These are phyloP conservation scores for Porcisia hertigi DNA, from an alignment of 208 protist species.

Conservation along the genomic window DNA sequence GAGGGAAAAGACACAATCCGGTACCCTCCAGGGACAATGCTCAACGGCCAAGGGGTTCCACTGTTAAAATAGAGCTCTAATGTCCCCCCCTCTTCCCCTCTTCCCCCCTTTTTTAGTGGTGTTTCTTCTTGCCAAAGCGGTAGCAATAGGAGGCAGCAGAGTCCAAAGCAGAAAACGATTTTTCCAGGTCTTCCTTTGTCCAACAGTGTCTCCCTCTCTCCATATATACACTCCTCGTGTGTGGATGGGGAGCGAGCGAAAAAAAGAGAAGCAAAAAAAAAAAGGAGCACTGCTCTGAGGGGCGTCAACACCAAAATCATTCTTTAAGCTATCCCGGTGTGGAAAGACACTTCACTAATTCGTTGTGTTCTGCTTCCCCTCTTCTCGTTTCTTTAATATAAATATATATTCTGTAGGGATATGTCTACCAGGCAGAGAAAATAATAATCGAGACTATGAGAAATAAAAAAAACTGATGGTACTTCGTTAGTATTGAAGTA, in stretches of 20 bases:
- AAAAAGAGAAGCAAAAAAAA: not conserved
- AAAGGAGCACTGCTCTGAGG: not conserved
- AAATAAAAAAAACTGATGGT: not conserved
- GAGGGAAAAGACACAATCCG: conserved; percentile 46
- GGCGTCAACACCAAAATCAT: not conserved
- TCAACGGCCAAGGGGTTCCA: conserved; percentile 81
- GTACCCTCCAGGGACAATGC: conserved; percentile 67
- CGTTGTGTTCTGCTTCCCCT: not conserved
- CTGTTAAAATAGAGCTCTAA: conserved; percentile 38
- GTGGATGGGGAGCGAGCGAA: not conserved
- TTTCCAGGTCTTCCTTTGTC: too few relatives aligned
- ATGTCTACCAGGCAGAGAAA: too few relatives aligned
- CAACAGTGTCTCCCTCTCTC: not conserved
- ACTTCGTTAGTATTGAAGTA: not conserved
- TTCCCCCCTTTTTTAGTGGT: conserved; percentile 3
- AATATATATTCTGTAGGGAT: too few relatives aligned
- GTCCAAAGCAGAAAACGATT: not conserved
- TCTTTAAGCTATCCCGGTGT: not conserved
- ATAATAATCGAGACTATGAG: not conserved
- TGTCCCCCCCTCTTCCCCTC: not conserved
- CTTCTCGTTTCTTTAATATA: not conserved
- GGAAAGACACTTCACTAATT: not conserved
- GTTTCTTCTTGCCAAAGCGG: not conserved
- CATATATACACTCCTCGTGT: not conserved
- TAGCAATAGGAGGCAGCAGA: not conserved